phyloP scores from a whole-genome alignment of 768 basidiomycete genomes.

The Naganishia friedmannii region DNA sequence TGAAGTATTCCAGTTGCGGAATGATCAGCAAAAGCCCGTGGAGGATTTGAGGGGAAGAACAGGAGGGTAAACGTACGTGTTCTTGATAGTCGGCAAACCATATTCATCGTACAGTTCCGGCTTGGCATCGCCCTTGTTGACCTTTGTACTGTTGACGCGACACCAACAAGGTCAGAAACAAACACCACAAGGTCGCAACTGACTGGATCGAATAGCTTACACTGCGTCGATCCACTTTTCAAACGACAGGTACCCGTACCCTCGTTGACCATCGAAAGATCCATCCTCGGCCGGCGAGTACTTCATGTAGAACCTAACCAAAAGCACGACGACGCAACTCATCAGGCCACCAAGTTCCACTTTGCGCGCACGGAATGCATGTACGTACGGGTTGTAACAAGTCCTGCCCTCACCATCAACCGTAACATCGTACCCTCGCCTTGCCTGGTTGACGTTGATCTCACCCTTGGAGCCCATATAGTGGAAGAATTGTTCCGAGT shows the following conservation, averaged over 20 bases:
- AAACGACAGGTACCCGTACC: slow-evolving; percentile 84
- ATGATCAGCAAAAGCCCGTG: background rate
- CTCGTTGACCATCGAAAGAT: slow-evolving; percentile 89
- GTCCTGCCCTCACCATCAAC: slow-evolving; percentile 78
- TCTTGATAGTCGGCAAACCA: slow-evolving; percentile 81
- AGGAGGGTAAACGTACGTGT: slow-evolving; percentile 56
- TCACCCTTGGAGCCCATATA: slow-evolving; percentile 97
- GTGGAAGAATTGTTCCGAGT: slow-evolving; percentile 88
- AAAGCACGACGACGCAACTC: too few relatives aligned
- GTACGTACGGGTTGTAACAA: slow-evolving; percentile 69
- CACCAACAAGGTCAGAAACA: background rate
- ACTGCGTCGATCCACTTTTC: slow-evolving; percentile 83
- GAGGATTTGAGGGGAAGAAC: too few relatives aligned
- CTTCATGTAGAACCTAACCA: slow-evolving; percentile 71
- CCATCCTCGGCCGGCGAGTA: slow-evolving; percentile 88
- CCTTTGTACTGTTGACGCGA: slow-evolving; percentile 42
- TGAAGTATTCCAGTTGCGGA: slow-evolving; percentile 24
- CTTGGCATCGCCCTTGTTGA: slow-evolving; percentile 67
- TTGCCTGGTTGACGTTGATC: slow-evolving; percentile 86
- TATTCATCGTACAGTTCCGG: slow-evolving; percentile 72
- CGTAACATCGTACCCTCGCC: slow-evolving; percentile 87
- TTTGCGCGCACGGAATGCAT: background rate
- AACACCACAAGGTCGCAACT: too few relatives aligned
- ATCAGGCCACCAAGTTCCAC: slow-evolving; percentile 27
- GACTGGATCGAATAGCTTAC: background rate